Evolutionary conservation across 441 rosid genomes (phyloP), one percentile per base, ranked within the genome.

Genomic region (Populus tomentosa): DNA sequence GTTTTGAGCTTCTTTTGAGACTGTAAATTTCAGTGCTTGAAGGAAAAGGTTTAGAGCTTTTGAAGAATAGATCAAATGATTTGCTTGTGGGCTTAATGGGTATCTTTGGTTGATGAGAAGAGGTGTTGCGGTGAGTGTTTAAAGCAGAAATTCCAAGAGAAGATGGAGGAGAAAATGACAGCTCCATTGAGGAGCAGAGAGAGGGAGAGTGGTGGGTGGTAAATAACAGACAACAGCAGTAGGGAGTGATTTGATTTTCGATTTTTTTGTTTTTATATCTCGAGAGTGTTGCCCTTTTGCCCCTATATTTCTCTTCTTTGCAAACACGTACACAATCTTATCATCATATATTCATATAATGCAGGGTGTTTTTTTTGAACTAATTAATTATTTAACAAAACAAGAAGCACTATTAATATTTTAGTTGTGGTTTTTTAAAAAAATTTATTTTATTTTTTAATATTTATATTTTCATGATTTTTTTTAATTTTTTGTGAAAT

Each of bases 101-200:
- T 78, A 75, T 11, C 23, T 81, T 81, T 13, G 85, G 69, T 8
- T 67, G 87, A 77, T 38, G 84, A 84, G 77, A 84, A 73, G 80
- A 46, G 75, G 85, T 42, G 67, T 69, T 80, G 77, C 76, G 81
- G 66, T 64, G 92, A 76, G 81, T 35, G 24, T 71, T 73, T 63
- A 75, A 8, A 65, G 89, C 84, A 40, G 90, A 87, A 80, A 89
- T 69, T 50, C 86, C 81, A 6, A 87, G 73, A 75, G 75, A 77
- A 66, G 91, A 86, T 21, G 87, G 81, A 63, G 76, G 84, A 33
- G 90, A 78, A 79, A 85, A 76, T 7, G 90, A 81, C 78, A 90
- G 89, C 88, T 91, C 97, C 97, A 93, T 91, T 38, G 24, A 35
- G 70, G 66, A 62, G 33, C 32, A 6, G 50, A 14, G n/a, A 50